Percentiles rank a stretch among this genome's conserved stretches.
These are phyloP conservation scores for Ustilago xerochloae DNA, from an alignment of 1,284 basidiomycete species.

Conservation along the genomic window DNA sequence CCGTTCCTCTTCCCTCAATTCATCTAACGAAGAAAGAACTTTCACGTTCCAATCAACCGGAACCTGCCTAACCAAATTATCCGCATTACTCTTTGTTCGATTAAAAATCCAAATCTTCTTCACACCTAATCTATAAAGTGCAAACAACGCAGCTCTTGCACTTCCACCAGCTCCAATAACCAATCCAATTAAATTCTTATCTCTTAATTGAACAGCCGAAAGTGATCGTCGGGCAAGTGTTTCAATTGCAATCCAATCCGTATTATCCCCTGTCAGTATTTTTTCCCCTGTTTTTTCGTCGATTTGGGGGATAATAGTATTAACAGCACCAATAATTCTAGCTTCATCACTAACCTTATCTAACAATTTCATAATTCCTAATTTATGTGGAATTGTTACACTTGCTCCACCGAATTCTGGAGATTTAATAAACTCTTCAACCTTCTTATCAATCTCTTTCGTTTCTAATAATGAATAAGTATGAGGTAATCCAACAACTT, in stretches of 20 bases:
- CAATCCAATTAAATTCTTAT: conserved; percentile 47
- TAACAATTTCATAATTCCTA: conserved; percentile 59
- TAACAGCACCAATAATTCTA: conserved; percentile 64
- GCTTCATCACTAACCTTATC: conserved; percentile 61
- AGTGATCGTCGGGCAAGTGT: conserved; percentile 38
- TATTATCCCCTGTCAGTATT: conserved; percentile 63
- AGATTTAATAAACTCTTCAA: conserved; percentile 76
- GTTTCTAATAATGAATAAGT: conserved; percentile 77
- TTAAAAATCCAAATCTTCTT: conserved; percentile 63
- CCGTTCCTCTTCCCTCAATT: conserved; percentile 12
- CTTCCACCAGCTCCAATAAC: conserved; percentile 67
- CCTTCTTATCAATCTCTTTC: conserved; percentile 74
- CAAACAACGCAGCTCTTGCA: conserved; percentile 65
- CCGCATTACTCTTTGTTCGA: conserved; percentile 61
- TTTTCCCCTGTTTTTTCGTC: conserved; percentile 14
- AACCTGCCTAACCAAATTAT: conserved; percentile 46
- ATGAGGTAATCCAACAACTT: conserved; percentile 80
- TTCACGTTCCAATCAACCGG: conserved; percentile 62
- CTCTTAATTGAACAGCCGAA: conserved; percentile 33
- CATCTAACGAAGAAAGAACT: conserved; percentile 46
- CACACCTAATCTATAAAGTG: conserved; percentile 61
- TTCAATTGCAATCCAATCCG: conserved; percentile 66
- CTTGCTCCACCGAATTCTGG: conserved; percentile 91
- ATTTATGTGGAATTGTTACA: conserved; percentile 75
- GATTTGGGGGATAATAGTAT: conserved; percentile 61